These are phyloP conservation scores for Dendrobium huoshanense DNA, from an alignment of 106 monocot genomes.

Conservation along the genomic window DNA sequence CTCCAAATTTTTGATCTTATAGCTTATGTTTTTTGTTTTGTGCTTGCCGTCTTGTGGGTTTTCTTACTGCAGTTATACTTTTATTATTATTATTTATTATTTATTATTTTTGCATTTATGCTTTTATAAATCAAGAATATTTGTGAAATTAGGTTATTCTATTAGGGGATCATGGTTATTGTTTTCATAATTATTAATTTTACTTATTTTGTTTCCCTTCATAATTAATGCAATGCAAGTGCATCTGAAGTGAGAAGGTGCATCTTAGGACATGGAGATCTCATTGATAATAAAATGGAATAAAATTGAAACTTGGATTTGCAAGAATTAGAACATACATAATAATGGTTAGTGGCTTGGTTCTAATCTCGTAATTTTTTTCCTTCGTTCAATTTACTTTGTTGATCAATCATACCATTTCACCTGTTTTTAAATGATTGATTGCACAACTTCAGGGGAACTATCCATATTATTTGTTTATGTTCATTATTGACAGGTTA, in stretches of 20 bases:
- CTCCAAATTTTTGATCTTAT: neutral
- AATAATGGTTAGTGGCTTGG: neutral
- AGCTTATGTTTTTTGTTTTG: neutral
- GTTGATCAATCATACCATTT: neutral
- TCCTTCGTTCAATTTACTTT: neutral
- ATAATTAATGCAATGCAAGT: slow-evolving; percentile 8
- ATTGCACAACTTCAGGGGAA: no score
- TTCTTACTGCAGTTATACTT: neutral
- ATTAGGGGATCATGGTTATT: neutral
- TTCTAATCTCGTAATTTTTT: neutral
- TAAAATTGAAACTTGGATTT: neutral
- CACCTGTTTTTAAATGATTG: neutral
- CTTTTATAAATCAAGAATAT: neutral
- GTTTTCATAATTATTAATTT: neutral
- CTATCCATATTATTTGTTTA: no score
- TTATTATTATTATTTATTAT: no score
- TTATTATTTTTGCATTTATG: neutral
- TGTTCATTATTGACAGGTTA: no score
- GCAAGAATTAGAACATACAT: neutral
- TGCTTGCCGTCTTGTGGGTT: neutral
- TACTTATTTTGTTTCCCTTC: neutral
- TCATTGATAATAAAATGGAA: neutral
- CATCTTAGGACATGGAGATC: neutral
- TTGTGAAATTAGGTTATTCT: neutral
- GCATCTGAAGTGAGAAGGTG: neutral